phyloP scores from a whole-genome alignment of 371 early-diverging fungal genomes.

The Rhizopus delemar region DNA sequence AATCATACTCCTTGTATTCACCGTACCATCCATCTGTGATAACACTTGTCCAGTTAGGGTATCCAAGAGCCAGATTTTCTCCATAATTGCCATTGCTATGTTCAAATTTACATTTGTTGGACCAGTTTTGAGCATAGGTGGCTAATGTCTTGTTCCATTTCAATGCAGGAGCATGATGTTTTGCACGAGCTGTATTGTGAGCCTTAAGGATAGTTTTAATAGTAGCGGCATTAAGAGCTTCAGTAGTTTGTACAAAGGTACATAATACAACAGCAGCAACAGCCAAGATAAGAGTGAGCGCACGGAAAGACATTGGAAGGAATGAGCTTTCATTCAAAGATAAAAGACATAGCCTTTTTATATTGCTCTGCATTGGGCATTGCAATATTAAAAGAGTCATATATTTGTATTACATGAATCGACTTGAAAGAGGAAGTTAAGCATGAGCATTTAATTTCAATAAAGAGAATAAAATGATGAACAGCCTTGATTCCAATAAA shows the following conservation, averaged over 20 bases:
- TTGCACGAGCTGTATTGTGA: conserved; percentile 51
- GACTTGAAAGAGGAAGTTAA: no score
- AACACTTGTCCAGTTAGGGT: conserved; percentile 28
- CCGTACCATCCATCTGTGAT: conserved; percentile 46
- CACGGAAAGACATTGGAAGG: neutral
- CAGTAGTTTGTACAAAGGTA: conserved; percentile 7
- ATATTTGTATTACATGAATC: no score
- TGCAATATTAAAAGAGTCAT: no score
- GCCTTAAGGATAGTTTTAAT: conserved; percentile 25
- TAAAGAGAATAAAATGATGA: no score
- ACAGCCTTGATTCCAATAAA: no score
- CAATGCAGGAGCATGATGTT: conserved; percentile 46
- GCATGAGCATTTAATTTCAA: no score
- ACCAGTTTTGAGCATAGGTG: conserved; percentile 50
- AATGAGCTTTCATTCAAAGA: neutral
- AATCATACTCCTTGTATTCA: conserved; percentile 46
- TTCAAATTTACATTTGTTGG: conserved; percentile 31
- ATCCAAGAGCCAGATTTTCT: conserved; percentile 54
- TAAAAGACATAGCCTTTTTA: no score
- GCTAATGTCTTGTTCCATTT: conserved; percentile 48
- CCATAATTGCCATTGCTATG: neutral
- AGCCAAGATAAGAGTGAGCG: neutral
- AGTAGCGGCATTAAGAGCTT: conserved; percentile 7
- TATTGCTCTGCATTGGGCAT: no score
- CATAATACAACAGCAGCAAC: conserved; percentile 8